Evolutionary conservation across 306 rosid species (phyloP), one percentile per base, ranked within the genome.

Genomic region (Glycyrrhiza uralensis): DNA sequence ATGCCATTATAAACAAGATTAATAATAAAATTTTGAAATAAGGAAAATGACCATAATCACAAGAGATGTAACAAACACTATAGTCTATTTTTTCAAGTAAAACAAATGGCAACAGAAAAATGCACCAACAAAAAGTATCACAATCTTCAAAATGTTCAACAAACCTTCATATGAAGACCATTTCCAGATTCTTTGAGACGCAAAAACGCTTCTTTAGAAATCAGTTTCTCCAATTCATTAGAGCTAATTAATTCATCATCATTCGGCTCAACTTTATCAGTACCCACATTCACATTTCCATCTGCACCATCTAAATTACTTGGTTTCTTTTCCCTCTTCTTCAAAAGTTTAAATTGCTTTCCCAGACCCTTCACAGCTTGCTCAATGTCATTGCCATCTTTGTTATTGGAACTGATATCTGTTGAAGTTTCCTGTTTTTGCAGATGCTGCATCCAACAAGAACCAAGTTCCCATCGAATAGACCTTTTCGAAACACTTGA

Each of bases 401-500:
- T 49, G 49, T 38, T 56, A 61, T 74, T 77, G 18, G 90, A 77
- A 72, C 78, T 47, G 17, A 35, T 69, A 54, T 82, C 86, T 1
- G 81, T 51, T 35, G 82, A 57, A 52, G 47, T 79, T 84, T 88
- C 96, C 76, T 83, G 85, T 66, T 91, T 91, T 70, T 91, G 96
- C 67, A 94, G 81, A 87, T 94, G 93, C 42, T 94, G 99, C 67
- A 91, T 71, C 99, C 96, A 94, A 73, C 89, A 91, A 63, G 99
- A 94, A 81, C 97, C 91, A 18, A 94, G 96, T 78, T 94, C 99
- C 99, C 99, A 94, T 78, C 99, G 82, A 61, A 94, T 81, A 72
- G 84, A 72, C 74, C 86, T 85, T 66, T 82, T 59, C 52, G 87
- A 81, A 64, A 66, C 55, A 54, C 15, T 69, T 32, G 82, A 71